Evolutionary conservation across 768 basidiomycete genomes (phyloP), one percentile per base, ranked within the genome.

Genomic region (Termitomyces sp.): DNA sequence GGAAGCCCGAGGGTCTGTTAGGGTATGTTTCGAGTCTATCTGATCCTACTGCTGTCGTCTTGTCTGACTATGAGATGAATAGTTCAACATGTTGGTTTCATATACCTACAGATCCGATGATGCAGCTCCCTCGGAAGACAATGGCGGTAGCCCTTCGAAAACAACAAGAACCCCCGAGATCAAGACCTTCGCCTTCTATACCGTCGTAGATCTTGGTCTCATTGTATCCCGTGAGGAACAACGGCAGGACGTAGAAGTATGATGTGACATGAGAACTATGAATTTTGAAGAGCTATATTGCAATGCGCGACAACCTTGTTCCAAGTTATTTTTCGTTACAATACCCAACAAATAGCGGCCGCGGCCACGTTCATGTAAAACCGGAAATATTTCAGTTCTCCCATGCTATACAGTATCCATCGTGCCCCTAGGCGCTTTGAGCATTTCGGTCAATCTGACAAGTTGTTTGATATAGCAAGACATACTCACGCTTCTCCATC

Each of bases 81-180:
- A 98, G 95, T 94, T 94, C 69, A 94, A 94, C 64, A 87, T 98
- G 83, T 81, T 94, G 59, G 88, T 99, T 1, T 84, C 92, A 3
- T 98, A 93, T 70, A 96, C 94, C 0, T 99, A 98, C 68, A 83
- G 89, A 34, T 88, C 92, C 0, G 96, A 98, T 65, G 95, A 97
- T 58, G 79, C 85, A 23, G 77, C 83, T 2, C 81, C 83, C 14
- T 80, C 83, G 1, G 85, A 87, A 52, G 80, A 83, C 58, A 82
- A 81, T 51, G 80, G 80, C 25, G 74, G 64, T 14, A 70, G 68
- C 16, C 72, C 77, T 41, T 72, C 76, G 17, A 75, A 76, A 64
- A 57, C 72, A n/a, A 67, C 72, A 47, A 82, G 83, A 59, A 67
- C 72, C 0, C 83, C 87, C 2, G 90, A 91, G 67, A 83, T 85